These are phyloP conservation scores for Aspergillus sp. DNA, from an alignment of 2,329 filamentous ascomycete genomes.

Conservation along the genomic window DNA sequence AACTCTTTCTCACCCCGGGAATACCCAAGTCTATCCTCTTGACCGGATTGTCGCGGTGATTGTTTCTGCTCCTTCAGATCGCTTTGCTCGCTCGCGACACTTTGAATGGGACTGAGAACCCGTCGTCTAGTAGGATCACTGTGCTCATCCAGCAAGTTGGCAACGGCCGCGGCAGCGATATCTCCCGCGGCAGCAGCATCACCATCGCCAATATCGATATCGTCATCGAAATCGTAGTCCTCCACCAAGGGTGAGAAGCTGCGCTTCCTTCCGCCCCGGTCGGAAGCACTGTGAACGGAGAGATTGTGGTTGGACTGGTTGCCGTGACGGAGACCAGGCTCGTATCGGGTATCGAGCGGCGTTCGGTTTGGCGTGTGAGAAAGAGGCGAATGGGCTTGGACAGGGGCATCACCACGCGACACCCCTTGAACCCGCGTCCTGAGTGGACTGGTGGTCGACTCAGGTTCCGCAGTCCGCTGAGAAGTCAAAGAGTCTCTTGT, in stretches of 20 bases:
- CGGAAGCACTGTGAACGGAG: conserved; percentile 37
- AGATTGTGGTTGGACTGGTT: conserved; percentile 47
- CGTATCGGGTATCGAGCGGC: conserved; percentile 39
- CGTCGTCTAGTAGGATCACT: conserved; percentile 55
- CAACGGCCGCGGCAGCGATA: conserved; percentile 34
- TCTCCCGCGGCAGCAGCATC: conserved; percentile 25
- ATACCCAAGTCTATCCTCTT: conserved; percentile 32
- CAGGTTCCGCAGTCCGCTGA: conserved; percentile 52
- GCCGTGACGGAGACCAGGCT: conserved; percentile 59
- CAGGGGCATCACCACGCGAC: conserved; percentile 46
- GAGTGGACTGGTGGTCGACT: conserved; percentile 60
- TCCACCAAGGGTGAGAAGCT: conserved; percentile 22
- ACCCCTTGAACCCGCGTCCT: conserved; percentile 57
- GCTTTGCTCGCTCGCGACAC: conserved; percentile 77
- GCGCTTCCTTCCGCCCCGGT: conserved; percentile 39
- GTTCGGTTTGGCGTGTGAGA: conserved; percentile 55
- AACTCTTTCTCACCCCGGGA: conserved; percentile 54
- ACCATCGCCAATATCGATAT: not conserved
- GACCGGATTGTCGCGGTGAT: conserved; percentile 44
- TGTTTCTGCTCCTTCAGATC: conserved; percentile 56
- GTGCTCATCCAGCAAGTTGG: conserved; percentile 28
- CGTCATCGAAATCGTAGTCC: not conserved
- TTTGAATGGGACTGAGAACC: conserved; percentile 80
- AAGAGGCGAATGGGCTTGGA: conserved; percentile 48
- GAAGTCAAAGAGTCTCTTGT: conserved; percentile 83